Percentiles rank a stretch among this genome's conserved stretches.
Evolutionary conservation across 768 basidiomycete species (phyloP).

Genomic region (Psilocybe cyanescens): DNA sequence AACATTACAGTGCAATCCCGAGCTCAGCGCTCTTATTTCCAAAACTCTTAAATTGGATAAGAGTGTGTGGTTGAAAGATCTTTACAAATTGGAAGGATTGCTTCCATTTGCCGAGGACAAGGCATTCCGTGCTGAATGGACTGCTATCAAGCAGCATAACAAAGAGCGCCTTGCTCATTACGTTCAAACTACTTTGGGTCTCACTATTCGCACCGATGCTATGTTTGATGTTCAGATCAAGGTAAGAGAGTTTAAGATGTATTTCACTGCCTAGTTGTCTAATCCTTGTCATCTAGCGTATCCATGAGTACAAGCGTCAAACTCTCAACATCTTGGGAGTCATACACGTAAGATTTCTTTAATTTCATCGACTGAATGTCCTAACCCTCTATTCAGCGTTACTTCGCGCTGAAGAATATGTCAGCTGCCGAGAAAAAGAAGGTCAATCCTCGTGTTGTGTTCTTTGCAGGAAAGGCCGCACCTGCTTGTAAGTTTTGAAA

Average conservation of each 20-base stretch:
- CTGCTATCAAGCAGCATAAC: conserved; percentile 85
- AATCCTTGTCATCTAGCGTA: conserved; percentile 50
- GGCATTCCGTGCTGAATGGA: conserved; percentile 80
- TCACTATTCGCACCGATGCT: conserved; percentile 73
- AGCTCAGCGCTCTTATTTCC: conserved; percentile 83
- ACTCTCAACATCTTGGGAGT: conserved; percentile 92
- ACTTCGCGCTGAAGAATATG: conserved; percentile 81
- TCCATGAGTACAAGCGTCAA: conserved; percentile 97
- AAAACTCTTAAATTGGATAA: conserved; percentile 77
- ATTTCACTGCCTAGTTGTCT: background rate
- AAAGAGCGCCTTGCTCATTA: conserved; percentile 86
- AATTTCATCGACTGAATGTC: background rate
- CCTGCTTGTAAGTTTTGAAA: conserved; percentile 70
- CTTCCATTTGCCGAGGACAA: conserved; percentile 73
- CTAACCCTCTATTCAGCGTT: conserved; percentile 54
- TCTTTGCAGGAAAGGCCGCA: conserved; percentile 98
- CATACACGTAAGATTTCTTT: conserved; percentile 61
- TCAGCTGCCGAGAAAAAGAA: conserved; percentile 79
- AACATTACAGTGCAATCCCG: conserved; percentile 76
- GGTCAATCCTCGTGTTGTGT: conserved; percentile 84
- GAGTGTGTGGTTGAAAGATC: conserved; percentile 83
- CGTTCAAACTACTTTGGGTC: conserved; percentile 71
- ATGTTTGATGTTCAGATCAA: conserved; percentile 95
- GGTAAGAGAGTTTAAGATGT: conserved; percentile 35
- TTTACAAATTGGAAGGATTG: conserved; percentile 78